Conservation (phyloP, 1,139 yeast species). For the Suhomyces kunorum region DNA sequence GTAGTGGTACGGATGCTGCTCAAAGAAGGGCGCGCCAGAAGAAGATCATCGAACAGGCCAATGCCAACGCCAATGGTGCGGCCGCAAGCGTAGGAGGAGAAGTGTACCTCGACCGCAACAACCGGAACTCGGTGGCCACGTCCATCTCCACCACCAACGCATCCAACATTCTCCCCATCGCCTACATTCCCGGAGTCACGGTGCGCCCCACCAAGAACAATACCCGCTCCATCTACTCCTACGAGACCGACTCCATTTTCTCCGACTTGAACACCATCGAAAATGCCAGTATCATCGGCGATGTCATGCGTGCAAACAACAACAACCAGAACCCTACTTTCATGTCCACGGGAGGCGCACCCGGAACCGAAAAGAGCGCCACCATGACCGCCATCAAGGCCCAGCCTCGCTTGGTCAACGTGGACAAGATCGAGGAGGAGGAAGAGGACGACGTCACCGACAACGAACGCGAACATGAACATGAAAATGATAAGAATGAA, state of each 20-base stretch:
- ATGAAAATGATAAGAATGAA: constrained; percentile 1
- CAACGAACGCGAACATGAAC: constrained; percentile 18
- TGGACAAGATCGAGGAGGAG: constrained; percentile 52
- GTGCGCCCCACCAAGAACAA: constrained; percentile 55
- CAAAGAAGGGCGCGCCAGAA: constrained; percentile 21
- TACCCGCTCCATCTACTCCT: constrained; percentile 50
- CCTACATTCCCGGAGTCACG: constrained; percentile 91
- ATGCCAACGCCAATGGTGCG: constrained; percentile 11
- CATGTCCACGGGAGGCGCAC: constrained; percentile 7
- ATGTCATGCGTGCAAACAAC: constrained; percentile 35
- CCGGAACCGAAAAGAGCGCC: constrained; percentile 13
- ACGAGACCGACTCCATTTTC: constrained; percentile 52
- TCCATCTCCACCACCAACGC: constrained; percentile 70
- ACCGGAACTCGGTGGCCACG: constrained; percentile 54
- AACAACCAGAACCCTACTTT: constrained; percentile 15
- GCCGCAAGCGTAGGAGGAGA: no score
- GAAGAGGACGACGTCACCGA: constrained; percentile 30
- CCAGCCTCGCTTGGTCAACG: constrained; percentile 64
- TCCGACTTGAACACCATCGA: constrained; percentile 54
- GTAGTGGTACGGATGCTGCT: constrained; percentile 19
- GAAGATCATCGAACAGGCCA: constrained; percentile 19
- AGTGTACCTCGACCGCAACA: constrained; percentile 30
- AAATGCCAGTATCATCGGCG: constrained; percentile 58
- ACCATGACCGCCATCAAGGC: constrained; percentile 73
- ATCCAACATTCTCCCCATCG: constrained; percentile 88